Evolutionary conservation across 345 rosid species (phyloP).

Genomic region (Limnanthes douglasii): DNA sequence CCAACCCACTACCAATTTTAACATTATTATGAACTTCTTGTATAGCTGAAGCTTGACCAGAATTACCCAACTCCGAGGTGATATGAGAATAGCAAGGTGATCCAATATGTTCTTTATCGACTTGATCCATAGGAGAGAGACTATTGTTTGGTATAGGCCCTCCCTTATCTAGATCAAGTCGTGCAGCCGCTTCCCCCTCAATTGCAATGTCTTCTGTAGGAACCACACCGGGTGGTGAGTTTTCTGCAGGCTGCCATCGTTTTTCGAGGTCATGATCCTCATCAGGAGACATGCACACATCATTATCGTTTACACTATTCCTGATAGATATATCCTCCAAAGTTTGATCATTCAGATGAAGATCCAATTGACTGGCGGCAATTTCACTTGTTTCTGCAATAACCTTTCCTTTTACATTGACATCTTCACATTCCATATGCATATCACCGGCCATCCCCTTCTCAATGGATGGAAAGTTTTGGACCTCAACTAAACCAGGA

Average conservation of each 20-base stretch:
- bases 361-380: slow-evolving; percentile 16
- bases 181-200: slow-evolving; percentile 14
- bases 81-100: slow-evolving; percentile 30
- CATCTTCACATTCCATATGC: slow-evolving; percentile 50
- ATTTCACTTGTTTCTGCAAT: slow-evolving; percentile 18
- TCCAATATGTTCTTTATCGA: slow-evolving; percentile 19
- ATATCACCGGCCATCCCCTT: slow-evolving; percentile 51
- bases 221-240: slow-evolving; percentile 10
- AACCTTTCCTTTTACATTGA: slow-evolving; percentile 15
- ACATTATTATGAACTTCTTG: slow-evolving; percentile 11
- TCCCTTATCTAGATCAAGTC: slow-evolving; percentile 19
- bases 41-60: slow-evolving; percentile 14
- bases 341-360: slow-evolving; percentile 12
- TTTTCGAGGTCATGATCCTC: slow-evolving; percentile 19
- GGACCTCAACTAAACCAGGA: slow-evolving; percentile 74
- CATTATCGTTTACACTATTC: slow-evolving; percentile 14
- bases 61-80: slow-evolving; percentile 27
- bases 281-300: slow-evolving; percentile 14
- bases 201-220: slow-evolving; percentile 15
- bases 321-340: slow-evolving; percentile 15
- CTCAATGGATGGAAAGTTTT: slow-evolving; percentile 47
- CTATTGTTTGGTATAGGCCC: slow-evolving; percentile 17
- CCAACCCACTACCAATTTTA: slow-evolving; percentile 9
- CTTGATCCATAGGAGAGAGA: slow-evolving; percentile 9
- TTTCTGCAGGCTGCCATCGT: slow-evolving; percentile 10